Evolutionary conservation across 2,329 filamentous ascomycete species (phyloP).

Genomic region (Curvularia sp.): DNA sequence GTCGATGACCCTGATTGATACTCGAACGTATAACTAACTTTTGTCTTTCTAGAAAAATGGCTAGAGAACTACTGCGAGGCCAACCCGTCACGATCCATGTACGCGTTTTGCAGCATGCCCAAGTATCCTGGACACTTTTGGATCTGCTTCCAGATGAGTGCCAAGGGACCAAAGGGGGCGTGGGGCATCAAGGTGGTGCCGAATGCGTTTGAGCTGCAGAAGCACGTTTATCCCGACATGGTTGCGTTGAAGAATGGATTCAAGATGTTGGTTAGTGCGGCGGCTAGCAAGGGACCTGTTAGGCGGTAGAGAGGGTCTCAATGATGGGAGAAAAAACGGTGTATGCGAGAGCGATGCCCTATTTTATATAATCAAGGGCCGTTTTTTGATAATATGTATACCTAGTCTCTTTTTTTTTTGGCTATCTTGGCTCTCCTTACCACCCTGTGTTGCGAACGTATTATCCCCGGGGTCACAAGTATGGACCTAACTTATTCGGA

Average conservation of each 20-base stretch:
- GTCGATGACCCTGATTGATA: not conserved
- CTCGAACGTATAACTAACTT: constrained; percentile 18
- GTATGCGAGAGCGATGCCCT: too few species aligned
- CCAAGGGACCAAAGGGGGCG: constrained; percentile 72
- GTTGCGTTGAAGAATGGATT: constrained; percentile 95
- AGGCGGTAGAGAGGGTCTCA: constrained; percentile 9
- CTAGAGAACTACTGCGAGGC: constrained; percentile 94
- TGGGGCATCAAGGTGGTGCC: constrained; percentile 92
- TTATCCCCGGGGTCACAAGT: not conserved
- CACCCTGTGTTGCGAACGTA: not conserved
- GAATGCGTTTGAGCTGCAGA: constrained; percentile 89
- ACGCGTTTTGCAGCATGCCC: constrained; percentile 93
- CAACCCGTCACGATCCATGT: constrained; percentile 91
- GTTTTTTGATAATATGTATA: not conserved
- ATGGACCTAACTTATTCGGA: not conserved
- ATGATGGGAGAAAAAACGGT: not conserved
- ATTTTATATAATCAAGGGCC: not conserved
- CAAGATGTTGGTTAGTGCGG: constrained; percentile 73
- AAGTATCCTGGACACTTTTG: constrained; percentile 94
- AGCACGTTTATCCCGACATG: constrained; percentile 92
- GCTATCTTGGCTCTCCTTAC: not conserved
- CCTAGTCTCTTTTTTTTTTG: not conserved
- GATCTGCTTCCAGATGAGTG: constrained; percentile 93
- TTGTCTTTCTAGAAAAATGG: constrained; percentile 76
- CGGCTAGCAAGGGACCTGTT: constrained; percentile 19